Conservation (phyloP, 225 moss, liverwort and hornwort genomes). For the Bryoerythrophyllum caledonicum region DNA sequence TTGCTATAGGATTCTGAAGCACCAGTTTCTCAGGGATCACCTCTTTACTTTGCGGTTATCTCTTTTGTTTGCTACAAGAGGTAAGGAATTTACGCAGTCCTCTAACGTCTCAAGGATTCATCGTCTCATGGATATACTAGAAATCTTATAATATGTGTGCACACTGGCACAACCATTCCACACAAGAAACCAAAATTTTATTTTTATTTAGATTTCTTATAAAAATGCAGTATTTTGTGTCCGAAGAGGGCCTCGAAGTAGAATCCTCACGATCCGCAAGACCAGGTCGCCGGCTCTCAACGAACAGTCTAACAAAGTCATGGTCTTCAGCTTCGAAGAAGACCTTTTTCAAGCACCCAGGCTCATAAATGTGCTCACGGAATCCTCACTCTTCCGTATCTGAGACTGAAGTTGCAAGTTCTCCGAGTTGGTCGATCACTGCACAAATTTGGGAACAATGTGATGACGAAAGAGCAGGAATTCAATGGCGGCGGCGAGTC, state of each 20-base stretch:
- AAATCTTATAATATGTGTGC: not conserved
- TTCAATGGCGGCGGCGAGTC: not conserved
- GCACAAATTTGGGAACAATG: not conserved
- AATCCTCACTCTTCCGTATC: not conserved
- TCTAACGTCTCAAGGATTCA: not conserved
- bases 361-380: not conserved
- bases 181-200: no score
- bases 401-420: not conserved
- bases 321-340: not conserved
- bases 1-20: no score
- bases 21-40: no score
- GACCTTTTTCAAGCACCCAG: not conserved
- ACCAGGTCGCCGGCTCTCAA: not conserved
- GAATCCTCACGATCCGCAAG: not conserved
- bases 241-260: not conserved
- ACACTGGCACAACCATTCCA: not conserved
- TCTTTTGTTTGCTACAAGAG: not conserved
- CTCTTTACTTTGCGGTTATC: no score
- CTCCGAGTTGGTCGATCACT: not conserved
- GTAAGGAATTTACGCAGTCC: not conserved
- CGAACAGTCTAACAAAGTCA: not conserved
- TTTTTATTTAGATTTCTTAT: no score
- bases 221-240: no score
- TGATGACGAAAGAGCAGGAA: not conserved
- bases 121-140: not conserved